Conservation (phyloP, 495 filamentous ascomycete genomes). For the Parmelia sp. region DNA sequence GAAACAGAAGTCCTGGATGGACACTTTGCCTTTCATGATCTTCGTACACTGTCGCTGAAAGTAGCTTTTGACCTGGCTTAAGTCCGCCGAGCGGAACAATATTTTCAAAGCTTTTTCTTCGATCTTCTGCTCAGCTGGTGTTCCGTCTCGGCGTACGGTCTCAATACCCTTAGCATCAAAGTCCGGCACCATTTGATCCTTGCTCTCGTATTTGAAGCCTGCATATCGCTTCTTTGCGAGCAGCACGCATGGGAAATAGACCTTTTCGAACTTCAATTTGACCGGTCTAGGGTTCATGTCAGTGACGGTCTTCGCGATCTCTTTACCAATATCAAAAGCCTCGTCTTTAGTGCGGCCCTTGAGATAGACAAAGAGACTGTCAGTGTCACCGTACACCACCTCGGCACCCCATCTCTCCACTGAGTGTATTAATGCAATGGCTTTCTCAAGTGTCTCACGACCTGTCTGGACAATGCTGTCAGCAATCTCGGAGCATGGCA, state of each 20-base stretch:
- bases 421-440: conserved; percentile 87
- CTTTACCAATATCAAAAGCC: conserved; percentile 86
- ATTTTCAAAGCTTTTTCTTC: conserved; percentile 89
- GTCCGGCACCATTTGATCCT: conserved; percentile 70
- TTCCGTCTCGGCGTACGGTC: conserved; percentile 90
- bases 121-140: conserved; percentile 92
- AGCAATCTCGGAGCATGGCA: conserved; percentile 97
- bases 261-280: conserved; percentile 98
- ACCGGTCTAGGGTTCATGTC: conserved; percentile 85
- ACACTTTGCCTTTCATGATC: conserved; percentile 83
- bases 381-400: conserved; percentile 96
- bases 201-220: conserved; percentile 90
- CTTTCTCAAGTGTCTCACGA: conserved; percentile 87
- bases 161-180: conserved; percentile 99
- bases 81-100: conserved; percentile 81
- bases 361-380: conserved; percentile 90
- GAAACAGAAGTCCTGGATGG: conserved; percentile 93
- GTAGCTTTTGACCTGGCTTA: conserved; percentile 84
- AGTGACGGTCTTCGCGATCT: conserved; percentile 86
- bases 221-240: conserved; percentile 98
- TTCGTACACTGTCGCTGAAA: conserved; percentile 87
- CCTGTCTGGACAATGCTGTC: conserved; percentile 97
- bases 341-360: conserved; percentile 79
- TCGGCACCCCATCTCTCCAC: conserved; percentile 84
- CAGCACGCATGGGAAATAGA: conserved; percentile 89